Base-by-base conservation (phyloP, 176 grass and related monocot genomes). In the Oryza glaberrima region DNA sequence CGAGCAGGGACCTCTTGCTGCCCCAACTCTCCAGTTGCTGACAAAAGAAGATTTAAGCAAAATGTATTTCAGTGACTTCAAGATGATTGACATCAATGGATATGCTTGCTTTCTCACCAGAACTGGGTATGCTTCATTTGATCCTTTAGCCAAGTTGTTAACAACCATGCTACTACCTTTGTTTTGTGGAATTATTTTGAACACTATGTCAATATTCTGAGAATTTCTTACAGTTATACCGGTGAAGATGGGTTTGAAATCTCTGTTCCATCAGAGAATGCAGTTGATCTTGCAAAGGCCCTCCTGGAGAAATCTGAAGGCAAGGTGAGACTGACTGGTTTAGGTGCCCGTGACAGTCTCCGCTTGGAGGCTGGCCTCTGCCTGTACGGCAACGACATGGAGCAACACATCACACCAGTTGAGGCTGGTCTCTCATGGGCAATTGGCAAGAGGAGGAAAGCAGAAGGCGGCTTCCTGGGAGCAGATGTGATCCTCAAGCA, bases 241-340 rank as follows among this genome's bases (percentile, higher is more conserved):
- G 97, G 97, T 4, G 97, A 99, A 88, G 97, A 99, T 75, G 97
- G 97, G 6, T 99, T 96, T 63, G 97, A 99, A 83, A 99, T 99
- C 75, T 99, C 97, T 23, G 97, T 99, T 13, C 97, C 94, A 13
- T 93, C 89, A 11, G 97, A 99, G 78, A 94, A 94, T 82, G 86
- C 97, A 7, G 71, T 92, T 5, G 94, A 96, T 81, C 93, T 99
- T 38, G 90, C 97, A 49, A 94, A 96, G 54, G 94, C 88, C 48
- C 90, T 96, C 26, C 73, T 99, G 12, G 97, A 99, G 81, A 99
- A 94, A 52, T 99, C 97, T 19, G 88, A 99, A 84, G 92, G 88
- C 63, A 96, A 96, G 88, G 92, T 99, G 25, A 89, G 86, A 73
- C 9, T 94, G 78, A 99, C 94, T 3, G 97, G 97, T 17, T 81